These are phyloP conservation scores for Aspergillus persii DNA, from an alignment of 2,329 filamentous ascomycete species.

Conservation along the genomic window DNA sequence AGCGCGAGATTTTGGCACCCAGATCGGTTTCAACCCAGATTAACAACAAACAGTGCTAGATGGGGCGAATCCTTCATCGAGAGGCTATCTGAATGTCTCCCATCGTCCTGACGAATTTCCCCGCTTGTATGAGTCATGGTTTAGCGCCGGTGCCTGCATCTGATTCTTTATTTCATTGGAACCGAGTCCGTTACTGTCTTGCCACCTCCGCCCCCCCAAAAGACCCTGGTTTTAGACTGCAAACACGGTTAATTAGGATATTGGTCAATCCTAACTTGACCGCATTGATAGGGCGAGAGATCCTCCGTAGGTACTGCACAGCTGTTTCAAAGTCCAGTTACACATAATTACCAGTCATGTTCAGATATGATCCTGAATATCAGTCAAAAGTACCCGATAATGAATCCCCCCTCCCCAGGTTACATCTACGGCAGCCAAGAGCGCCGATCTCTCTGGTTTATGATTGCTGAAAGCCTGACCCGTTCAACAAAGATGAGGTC, in stretches of 20 bases:
- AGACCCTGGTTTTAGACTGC: neutral
- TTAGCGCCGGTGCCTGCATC: neutral
- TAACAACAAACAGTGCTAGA: conserved; percentile 23
- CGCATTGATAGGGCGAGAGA: neutral
- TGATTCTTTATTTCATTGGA: neutral
- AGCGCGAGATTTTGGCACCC: conserved; percentile 14
- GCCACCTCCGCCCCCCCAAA: neutral
- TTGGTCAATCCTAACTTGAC: neutral
- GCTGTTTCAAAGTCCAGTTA: neutral
- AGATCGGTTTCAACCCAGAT: neutral
- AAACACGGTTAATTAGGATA: neutral
- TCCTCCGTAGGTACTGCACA: neutral
- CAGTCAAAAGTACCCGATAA: neutral
- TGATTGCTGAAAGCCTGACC: neutral
- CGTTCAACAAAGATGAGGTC: neutral
- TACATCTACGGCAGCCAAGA: neutral
- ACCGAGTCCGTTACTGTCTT: neutral
- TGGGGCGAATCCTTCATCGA: conserved; percentile 33
- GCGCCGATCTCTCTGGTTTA: neutral
- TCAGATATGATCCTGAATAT: neutral
- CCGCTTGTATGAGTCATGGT: neutral
- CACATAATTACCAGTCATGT: neutral
- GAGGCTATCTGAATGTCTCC: neutral
- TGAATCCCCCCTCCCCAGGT: neutral
- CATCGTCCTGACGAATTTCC: neutral